Evolutionary conservation across 176 grass and related monocot genomes (phyloP).

Genomic region (Phragmites australis): DNA sequence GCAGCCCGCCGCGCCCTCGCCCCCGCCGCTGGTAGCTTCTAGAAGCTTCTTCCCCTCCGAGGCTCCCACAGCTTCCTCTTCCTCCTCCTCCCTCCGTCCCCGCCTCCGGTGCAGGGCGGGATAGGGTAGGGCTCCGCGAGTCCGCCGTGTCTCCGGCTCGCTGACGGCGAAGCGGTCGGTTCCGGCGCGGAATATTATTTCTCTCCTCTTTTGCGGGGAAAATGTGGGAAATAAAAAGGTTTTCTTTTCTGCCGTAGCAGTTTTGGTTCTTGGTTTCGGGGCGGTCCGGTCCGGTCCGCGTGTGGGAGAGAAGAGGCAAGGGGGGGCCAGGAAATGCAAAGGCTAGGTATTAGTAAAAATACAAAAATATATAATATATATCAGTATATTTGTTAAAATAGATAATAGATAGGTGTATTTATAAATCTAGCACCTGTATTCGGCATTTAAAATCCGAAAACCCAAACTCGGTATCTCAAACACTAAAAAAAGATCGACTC

Average conservation of each 20-base stretch:
- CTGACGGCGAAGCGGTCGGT: conserved; percentile 43
- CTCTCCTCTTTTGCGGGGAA: conserved; percentile 23
- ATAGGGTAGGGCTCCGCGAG: neutral
- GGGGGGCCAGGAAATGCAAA: neutral
- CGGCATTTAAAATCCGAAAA: too few species aligned
- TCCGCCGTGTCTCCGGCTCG: conserved; percentile 25
- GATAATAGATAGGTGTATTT: too few species aligned
- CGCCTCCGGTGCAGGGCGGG: neutral
- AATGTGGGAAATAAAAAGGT: conserved; percentile 36
- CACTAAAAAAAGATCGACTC: too few species aligned
- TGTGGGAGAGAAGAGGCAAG: neutral
- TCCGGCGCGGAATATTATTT: conserved; percentile 46
- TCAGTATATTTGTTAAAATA: too few species aligned
- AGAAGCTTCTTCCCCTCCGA: conserved; percentile 32
- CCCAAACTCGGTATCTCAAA: too few species aligned
- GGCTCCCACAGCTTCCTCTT: neutral
- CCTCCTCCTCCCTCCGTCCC: conserved; percentile 4
- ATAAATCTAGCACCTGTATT: too few species aligned
- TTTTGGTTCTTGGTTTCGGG: conserved; percentile 32
- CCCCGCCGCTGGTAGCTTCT: conserved; percentile 26
- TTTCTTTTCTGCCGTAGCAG: conserved; percentile 6
- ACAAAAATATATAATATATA: too few species aligned
- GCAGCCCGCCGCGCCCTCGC: conserved; percentile 19
- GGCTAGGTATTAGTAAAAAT: too few species aligned
- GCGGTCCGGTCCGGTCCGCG: conserved; percentile 43